These are phyloP conservation scores for Yamadazyma paraphyllophila DNA, from an alignment of 805 yeast species.

Conservation along the genomic window DNA sequence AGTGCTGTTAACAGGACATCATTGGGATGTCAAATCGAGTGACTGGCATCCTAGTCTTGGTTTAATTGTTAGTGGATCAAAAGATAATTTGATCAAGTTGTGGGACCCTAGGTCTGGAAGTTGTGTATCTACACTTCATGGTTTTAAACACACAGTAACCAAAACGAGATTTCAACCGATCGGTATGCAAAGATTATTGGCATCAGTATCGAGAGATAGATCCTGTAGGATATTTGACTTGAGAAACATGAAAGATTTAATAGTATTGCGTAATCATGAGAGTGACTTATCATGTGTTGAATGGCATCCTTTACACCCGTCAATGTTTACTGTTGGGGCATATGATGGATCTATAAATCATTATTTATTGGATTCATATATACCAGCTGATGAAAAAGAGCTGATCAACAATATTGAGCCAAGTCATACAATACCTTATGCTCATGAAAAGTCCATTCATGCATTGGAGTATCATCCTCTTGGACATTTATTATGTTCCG, in stretches of 20 bases:
- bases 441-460: constrained; percentile 92
- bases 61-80: constrained; percentile 86
- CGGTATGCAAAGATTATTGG: constrained; percentile 70
- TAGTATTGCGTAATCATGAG: constrained; percentile 73
- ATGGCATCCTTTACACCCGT: constrained; percentile 91
- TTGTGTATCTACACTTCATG: constrained; percentile 78
- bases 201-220: constrained; percentile 85
- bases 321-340: constrained; percentile 78
- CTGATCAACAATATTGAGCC: constrained; percentile 30
- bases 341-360: constrained; percentile 86
- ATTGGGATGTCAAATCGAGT: constrained; percentile 97
- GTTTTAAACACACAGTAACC: constrained; percentile 92
- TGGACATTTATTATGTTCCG: constrained; percentile 89
- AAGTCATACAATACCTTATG: constrained; percentile 74
- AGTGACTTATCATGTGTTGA: constrained; percentile 80
- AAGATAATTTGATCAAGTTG: constrained; percentile 86
- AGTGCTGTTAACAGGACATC: constrained; percentile 79
- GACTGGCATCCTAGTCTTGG: constrained; percentile 96
- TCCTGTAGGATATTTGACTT: constrained; percentile 86
- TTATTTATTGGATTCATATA: constrained; percentile 58
- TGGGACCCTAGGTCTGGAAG: constrained; percentile 92
- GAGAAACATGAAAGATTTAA: constrained; percentile 75
- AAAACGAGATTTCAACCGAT: constrained; percentile 81
- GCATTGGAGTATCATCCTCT: constrained; percentile 89
- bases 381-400: constrained; percentile 30